Evolutionary conservation across 352 stramenopile genomes (phyloP).

Genomic region (Pythium graminicola): DNA sequence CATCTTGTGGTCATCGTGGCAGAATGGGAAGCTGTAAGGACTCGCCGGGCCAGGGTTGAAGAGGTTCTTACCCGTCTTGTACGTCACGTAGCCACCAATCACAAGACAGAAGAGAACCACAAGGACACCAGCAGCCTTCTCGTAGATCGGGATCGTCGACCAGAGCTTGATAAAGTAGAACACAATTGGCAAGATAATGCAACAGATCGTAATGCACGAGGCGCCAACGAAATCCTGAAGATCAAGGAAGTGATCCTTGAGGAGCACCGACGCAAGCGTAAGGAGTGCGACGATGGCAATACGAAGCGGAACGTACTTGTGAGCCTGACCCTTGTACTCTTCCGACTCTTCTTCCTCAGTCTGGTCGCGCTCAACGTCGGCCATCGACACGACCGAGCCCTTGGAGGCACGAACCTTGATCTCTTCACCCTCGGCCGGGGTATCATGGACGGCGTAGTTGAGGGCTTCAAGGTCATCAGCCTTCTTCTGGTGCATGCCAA

Average conservation of each 20-base stretch:
- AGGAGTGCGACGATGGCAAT: constrained; percentile 48
- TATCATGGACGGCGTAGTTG: neutral
- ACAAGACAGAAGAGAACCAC: constrained; percentile 8
- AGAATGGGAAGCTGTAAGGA: constrained; percentile 31
- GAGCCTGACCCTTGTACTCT: constrained; percentile 40
- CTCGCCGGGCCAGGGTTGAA: neutral
- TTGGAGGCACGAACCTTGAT: constrained; percentile 17
- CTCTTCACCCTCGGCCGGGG: neutral
- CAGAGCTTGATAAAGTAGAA: constrained; percentile 70
- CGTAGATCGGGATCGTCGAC: constrained; percentile 22
- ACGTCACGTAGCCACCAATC: constrained; percentile 9
- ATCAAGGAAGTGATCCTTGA: constrained; percentile 54
- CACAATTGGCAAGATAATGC: constrained; percentile 58
- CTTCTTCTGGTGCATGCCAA: constrained; percentile 23
- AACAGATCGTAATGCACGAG: constrained; percentile 45
- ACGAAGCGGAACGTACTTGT: constrained; percentile 48
- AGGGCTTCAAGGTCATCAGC: constrained; percentile 11
- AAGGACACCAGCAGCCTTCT: neutral
- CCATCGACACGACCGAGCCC: constrained; percentile 33
- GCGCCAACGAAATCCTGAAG: constrained; percentile 63
- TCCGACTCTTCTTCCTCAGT: constrained; percentile 28
- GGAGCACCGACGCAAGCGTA: constrained; percentile 25
- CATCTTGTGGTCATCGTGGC: constrained; percentile 18
- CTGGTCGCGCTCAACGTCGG: constrained; percentile 18
- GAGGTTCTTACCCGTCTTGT: constrained; percentile 13